phyloP scores from a whole-genome alignment of 169 alveolate species.

The Plasmodium blacklocki region DNA sequence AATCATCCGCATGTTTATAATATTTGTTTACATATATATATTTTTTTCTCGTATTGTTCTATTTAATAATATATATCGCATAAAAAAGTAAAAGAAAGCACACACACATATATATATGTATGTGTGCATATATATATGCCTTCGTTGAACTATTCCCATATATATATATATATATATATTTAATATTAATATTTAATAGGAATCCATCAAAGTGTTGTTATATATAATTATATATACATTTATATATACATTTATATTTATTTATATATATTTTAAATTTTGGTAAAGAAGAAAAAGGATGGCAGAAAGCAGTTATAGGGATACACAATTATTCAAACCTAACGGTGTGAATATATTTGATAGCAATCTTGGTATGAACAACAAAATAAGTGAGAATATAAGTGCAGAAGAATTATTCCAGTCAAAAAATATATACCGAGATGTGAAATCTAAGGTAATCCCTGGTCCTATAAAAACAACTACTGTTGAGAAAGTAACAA shows the following conservation, averaged over 20 bases:
- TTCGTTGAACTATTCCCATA: not conserved
- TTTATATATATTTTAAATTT: not conserved
- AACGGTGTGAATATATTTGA: conserved; percentile 7
- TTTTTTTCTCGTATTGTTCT: no score
- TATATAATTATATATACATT: not conserved
- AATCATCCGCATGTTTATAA: no score
- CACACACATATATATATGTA: not conserved
- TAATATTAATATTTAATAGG: no score
- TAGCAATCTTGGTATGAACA: not conserved
- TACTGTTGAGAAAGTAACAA: conserved; percentile 33
- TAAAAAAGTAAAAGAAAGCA: not conserved
- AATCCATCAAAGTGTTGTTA: not conserved
- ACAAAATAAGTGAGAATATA: not conserved
- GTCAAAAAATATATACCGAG: conserved; percentile 12
- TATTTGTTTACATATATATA: no score
- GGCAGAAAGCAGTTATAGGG: not conserved
- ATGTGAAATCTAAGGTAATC: conserved; percentile 22
- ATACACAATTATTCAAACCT: conserved; percentile 8
- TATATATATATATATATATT: not conserved
- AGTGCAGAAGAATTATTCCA: conserved; percentile 22
- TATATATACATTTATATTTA: not conserved
- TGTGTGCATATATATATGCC: conserved; percentile 1
- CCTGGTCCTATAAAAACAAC: conserved; percentile 35
- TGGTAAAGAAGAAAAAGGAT: not conserved
- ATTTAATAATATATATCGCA: no score